These are phyloP conservation scores for Hypoxylon sp. DNA, from an alignment of 2,329 filamentous ascomycete genomes.

Conservation along the genomic window DNA sequence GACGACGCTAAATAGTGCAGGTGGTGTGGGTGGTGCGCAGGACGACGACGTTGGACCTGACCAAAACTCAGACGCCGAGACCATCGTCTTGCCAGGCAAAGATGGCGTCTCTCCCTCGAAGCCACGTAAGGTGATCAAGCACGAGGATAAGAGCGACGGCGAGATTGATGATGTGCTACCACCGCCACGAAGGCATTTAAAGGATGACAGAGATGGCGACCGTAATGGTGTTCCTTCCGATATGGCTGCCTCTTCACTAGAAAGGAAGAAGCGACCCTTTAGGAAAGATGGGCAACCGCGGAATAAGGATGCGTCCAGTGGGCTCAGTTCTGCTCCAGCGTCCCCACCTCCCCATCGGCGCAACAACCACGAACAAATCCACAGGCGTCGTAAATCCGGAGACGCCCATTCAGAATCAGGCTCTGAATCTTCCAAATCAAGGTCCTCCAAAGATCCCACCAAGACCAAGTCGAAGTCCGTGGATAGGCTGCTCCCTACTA, in stretches of 20 bases:
- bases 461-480: slow-evolving; percentile 65
- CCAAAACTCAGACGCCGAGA: slow-evolving; percentile 79
- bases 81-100: slow-evolving; percentile 77
- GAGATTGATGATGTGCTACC: slow-evolving; percentile 61
- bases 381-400: slow-evolving; percentile 59
- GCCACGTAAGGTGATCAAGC: slow-evolving; percentile 73
- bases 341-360: slow-evolving; percentile 65
- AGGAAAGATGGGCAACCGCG: slow-evolving; percentile 62
- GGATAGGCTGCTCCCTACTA: slow-evolving; percentile 65
- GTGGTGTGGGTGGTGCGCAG: slow-evolving; percentile 49
- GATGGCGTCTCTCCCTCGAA: slow-evolving; percentile 76
- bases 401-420: slow-evolving; percentile 67
- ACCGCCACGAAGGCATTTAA: slow-evolving; percentile 56
- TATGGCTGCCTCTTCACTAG: slow-evolving; percentile 56
- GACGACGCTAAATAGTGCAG: slow-evolving; percentile 50
- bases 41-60: slow-evolving; percentile 65
- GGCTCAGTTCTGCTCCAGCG: slow-evolving; percentile 71
- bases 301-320: slow-evolving; percentile 68
- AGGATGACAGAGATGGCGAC: slow-evolving; percentile 54
- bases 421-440: slow-evolving; percentile 65
- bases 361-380: slow-evolving; percentile 48
- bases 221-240: slow-evolving; percentile 53
- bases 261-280: slow-evolving; percentile 67
- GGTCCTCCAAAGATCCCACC: slow-evolving; percentile 61
- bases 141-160: slow-evolving; percentile 74